These are phyloP conservation scores for Vitellaria paradoxa DNA, from an alignment of 179 eudicot species.

Conservation along the genomic window DNA sequence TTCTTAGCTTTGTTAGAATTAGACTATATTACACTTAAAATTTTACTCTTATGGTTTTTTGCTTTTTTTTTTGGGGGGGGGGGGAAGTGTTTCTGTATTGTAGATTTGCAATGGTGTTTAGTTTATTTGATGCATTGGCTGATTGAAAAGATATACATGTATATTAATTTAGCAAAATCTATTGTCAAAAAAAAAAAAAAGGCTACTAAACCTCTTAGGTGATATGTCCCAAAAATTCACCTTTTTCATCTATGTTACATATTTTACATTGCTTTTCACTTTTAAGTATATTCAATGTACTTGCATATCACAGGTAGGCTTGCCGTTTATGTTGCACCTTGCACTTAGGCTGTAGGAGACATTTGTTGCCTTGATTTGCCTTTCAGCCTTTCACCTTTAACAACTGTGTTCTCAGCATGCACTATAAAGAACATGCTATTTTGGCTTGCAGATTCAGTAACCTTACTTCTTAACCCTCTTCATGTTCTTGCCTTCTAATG, in stretches of 20 bases:
- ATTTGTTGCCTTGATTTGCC: background rate
- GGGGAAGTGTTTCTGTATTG: background rate
- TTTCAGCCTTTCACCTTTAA: background rate
- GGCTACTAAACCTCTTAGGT: background rate
- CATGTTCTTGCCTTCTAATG: background rate
- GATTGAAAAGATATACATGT: background rate
- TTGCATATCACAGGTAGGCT: background rate
- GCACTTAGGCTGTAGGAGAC: background rate
- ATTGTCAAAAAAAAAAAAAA: too few species aligned
- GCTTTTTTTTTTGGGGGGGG: background rate
- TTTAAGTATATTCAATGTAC: background rate
- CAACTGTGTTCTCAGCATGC: background rate
- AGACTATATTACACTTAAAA: background rate
- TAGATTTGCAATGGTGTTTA: background rate
- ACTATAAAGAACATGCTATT: background rate
- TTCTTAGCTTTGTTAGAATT: background rate
- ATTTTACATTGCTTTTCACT: background rate
- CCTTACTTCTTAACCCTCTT: background rate
- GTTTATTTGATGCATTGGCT: background rate
- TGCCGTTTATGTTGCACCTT: conserved; percentile 5
- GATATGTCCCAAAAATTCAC: background rate
- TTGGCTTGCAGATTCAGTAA: background rate
- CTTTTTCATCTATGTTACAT: background rate
- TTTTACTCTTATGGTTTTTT: background rate
- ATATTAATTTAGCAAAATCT: background rate